These are phyloP conservation scores for Beauveria scarabaeidicola DNA, from an alignment of 2,329 filamentous ascomycete species.

Conservation along the genomic window DNA sequence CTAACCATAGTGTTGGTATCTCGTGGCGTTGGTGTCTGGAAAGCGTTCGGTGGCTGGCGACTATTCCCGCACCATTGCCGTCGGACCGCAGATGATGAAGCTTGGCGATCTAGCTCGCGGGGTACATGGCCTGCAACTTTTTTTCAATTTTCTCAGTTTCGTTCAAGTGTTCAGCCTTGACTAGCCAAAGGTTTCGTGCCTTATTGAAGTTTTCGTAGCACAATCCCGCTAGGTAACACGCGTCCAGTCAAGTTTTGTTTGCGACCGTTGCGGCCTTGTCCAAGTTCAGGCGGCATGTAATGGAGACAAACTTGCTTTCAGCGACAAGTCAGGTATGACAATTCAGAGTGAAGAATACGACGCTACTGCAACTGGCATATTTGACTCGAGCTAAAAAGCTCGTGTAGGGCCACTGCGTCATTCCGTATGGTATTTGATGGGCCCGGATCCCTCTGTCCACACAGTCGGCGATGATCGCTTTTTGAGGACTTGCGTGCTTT, in stretches of 20 bases:
- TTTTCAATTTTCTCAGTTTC: not conserved
- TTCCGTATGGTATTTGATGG: not conserved
- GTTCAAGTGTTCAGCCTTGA: not conserved
- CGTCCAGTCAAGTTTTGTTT: not conserved
- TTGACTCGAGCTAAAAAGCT: not conserved
- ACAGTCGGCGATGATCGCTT: not conserved
- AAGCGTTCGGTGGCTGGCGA: not conserved
- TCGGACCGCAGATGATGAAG: not conserved
- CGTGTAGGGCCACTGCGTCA: not conserved
- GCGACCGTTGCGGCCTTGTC: not conserved
- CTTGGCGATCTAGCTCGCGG: not conserved
- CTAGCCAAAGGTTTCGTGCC: not conserved
- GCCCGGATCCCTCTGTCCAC: not conserved
- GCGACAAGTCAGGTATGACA: not conserved
- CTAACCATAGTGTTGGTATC: not conserved
- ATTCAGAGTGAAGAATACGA: not conserved
- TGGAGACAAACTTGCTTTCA: not conserved
- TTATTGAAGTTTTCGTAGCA: not conserved
- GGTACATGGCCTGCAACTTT: not conserved
- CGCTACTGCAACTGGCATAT: not conserved
- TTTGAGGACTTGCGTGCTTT: not conserved
- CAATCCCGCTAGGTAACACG: not conserved
- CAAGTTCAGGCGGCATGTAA: not conserved
- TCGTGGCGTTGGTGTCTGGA: not conserved
- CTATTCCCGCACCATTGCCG: conserved; percentile 4